Conservation (phyloP, 2,329 filamentous ascomycete genomes). For the Claviceps purpurea region DNA sequence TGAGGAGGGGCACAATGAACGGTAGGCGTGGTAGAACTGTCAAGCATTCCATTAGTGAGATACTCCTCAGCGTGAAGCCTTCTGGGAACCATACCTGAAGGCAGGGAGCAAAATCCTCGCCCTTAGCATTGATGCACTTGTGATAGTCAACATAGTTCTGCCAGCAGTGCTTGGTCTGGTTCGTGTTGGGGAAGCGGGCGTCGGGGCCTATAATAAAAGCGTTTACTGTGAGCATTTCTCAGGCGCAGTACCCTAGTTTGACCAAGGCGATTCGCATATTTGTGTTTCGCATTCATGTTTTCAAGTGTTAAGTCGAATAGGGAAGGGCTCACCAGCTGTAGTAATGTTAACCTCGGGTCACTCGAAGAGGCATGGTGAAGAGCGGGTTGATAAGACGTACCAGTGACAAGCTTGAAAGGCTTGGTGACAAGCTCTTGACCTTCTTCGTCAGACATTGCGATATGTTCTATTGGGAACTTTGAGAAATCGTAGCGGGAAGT, state of each 20-base stretch:
- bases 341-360: conserved; percentile 28
- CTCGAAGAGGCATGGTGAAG: conserved; percentile 21
- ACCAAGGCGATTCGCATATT: conserved; percentile 16
- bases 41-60: not conserved
- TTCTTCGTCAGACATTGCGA: conserved; percentile 82
- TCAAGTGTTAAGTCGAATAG: conserved; percentile 4
- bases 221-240: conserved; percentile 6
- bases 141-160: conserved; percentile 99
- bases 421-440: conserved; percentile 71
- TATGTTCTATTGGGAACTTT: conserved; percentile 18
- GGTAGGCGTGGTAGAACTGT: conserved; percentile 93
- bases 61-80: not conserved
- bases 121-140: conserved; percentile 98
- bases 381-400: conserved; percentile 45
- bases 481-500: conserved; percentile 7
- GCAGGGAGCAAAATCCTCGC: conserved; percentile 96
- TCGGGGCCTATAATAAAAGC: conserved; percentile 61
- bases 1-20: conserved; percentile 88
- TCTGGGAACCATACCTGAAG: conserved; percentile 55
- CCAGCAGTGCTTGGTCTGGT: conserved; percentile 99
- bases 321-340: conserved; percentile 30
- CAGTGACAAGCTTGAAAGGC: conserved; percentile 99
- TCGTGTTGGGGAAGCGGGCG: conserved; percentile 96
- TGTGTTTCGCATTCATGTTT: conserved; percentile 7
- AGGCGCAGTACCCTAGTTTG: conserved; percentile 3